Conservation (phyloP, 2,329 filamentous ascomycete species). For the Hypoxylon sp. region DNA sequence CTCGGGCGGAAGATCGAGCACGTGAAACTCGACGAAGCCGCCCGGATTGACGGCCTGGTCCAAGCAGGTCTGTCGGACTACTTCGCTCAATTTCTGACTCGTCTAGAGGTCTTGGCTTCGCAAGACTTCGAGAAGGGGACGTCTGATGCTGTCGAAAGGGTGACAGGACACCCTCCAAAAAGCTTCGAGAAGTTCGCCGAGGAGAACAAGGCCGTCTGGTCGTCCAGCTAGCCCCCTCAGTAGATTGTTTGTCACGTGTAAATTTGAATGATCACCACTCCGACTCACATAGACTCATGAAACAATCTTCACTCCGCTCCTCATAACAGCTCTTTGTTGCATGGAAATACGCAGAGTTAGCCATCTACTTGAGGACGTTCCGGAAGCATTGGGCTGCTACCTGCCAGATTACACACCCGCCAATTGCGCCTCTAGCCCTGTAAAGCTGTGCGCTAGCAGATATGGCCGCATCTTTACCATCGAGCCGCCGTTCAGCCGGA, state of each 20-base stretch:
- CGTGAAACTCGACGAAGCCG: constrained; percentile 43
- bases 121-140: constrained; percentile 40
- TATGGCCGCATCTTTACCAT: not conserved
- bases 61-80: constrained; percentile 40
- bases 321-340: not conserved
- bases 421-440: too few species aligned
- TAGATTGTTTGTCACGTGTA: not conserved
- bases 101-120: constrained; percentile 39
- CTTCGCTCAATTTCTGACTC: constrained; percentile 40
- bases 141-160: constrained; percentile 36
- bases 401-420: not conserved
- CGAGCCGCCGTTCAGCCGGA: not conserved
- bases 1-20: constrained; percentile 47
- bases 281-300: not conserved
- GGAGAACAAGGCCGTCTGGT: constrained; percentile 39
- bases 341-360: not conserved
- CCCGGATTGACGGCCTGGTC: constrained; percentile 36
- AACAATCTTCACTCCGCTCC: constrained; percentile 1
- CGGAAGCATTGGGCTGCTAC: not conserved
- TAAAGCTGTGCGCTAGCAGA: too few species aligned
- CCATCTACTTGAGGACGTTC: constrained; percentile 3
- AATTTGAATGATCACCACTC: not conserved
- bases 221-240: not conserved
- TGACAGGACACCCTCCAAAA: constrained; percentile 42
- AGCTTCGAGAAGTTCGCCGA: constrained; percentile 43